These are phyloP conservation scores for Colletotrichum simmondsii DNA, from an alignment of 2,329 filamentous ascomycete genomes.

Conservation along the genomic window DNA sequence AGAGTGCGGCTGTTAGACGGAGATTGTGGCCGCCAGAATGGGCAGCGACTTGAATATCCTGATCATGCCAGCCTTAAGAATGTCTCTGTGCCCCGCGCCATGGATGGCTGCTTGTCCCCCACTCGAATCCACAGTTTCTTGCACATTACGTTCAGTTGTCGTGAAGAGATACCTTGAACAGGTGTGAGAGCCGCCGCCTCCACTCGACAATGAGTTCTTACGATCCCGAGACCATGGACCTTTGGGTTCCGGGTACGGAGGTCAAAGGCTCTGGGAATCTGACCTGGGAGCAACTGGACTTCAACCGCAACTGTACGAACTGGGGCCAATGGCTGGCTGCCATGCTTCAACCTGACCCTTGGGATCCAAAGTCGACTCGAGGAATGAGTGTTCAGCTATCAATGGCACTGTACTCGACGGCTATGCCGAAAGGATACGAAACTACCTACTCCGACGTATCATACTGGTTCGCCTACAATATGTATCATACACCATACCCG, in stretches of 20 bases:
- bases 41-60: neutral
- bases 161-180: neutral
- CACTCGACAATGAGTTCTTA: neutral
- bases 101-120: neutral
- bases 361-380: slow-evolving; percentile 18
- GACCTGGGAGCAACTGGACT: slow-evolving; percentile 30
- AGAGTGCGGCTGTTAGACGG: slow-evolving; percentile 5
- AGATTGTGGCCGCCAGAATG: neutral
- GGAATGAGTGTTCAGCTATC: slow-evolving; percentile 24
- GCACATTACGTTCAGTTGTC: neutral
- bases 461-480: slow-evolving; percentile 29
- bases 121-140: neutral
- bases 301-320: slow-evolving; percentile 18
- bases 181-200: neutral
- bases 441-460: slow-evolving; percentile 14
- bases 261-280: slow-evolving; percentile 1
- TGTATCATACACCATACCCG: slow-evolving; percentile 19
- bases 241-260: slow-evolving; percentile 24
- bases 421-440: neutral
- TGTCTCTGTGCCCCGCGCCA: neutral
- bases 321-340: slow-evolving; percentile 24
- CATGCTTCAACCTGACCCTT: slow-evolving; percentile 20
- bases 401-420: neutral
- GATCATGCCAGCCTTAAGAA: neutral
- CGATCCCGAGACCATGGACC: neutral